A percentile compares a stretch with the other conserved stretches of the same genome.
phyloP scores from a whole-genome alignment of 495 filamentous ascomycete genomes.

The Glutinoglossum americanum region DNA sequence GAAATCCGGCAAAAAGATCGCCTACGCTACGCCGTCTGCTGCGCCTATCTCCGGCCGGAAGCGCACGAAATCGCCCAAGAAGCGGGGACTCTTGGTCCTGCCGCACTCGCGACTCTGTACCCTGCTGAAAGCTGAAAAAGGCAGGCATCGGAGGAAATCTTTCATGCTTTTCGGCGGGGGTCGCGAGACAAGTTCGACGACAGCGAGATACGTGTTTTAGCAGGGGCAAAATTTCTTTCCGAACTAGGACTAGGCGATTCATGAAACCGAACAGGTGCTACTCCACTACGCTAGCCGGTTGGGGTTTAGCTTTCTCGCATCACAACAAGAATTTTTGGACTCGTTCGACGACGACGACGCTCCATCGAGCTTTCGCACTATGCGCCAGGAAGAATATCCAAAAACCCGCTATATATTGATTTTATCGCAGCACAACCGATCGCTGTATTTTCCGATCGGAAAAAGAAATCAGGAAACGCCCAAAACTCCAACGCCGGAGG shows the following conservation, averaged over 20 bases:
- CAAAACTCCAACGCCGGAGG: not conserved
- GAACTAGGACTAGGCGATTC: no score
- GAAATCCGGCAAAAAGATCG: conserved; percentile 9
- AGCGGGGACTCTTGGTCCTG: conserved; percentile 24
- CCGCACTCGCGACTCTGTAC: conserved; percentile 26
- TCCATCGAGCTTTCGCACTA: not conserved
- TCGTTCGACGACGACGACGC: not conserved
- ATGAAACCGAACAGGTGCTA: no score
- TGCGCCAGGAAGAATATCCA: not conserved
- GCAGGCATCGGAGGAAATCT: conserved; percentile 23
- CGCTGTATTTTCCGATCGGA: not conserved
- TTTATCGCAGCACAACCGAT: not conserved
- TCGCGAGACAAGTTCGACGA: no score
- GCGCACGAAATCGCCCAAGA: conserved; percentile 37
- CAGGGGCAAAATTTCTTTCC: no score
- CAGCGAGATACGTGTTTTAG: no score
- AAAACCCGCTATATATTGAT: not conserved
- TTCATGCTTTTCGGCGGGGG: not conserved
- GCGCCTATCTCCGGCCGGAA: conserved; percentile 17
- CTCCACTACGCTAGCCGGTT: no score
- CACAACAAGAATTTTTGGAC: not conserved
- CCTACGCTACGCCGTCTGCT: conserved; percentile 7
- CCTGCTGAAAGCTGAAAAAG: conserved; percentile 42
- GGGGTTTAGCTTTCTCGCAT: no score
- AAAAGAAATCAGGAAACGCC: not conserved